Conservation (phyloP, 2,329 filamentous ascomycete genomes). For the Fusarium miscanthi region DNA sequence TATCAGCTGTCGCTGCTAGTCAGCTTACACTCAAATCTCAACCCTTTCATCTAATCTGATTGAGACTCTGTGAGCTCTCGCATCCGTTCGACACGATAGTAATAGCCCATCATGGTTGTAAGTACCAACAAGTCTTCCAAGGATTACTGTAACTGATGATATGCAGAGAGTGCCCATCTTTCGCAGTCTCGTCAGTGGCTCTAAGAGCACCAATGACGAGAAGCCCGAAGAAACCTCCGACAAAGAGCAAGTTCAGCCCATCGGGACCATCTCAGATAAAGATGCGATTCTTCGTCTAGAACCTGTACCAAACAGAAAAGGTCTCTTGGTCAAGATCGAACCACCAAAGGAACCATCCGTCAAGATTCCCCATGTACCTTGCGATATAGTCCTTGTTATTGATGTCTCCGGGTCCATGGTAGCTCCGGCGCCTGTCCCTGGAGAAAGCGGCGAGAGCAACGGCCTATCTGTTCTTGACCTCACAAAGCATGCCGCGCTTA, state of each 20-base stretch:
- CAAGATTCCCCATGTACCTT: slow-evolving; percentile 57
- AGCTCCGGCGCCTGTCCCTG: slow-evolving; percentile 58
- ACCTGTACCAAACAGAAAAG: slow-evolving; percentile 51
- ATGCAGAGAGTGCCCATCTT: slow-evolving; percentile 35
- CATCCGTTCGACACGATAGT: background rate
- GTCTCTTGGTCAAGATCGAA: slow-evolving; percentile 59
- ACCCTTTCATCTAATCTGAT: background rate
- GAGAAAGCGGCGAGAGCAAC: slow-evolving; percentile 57
- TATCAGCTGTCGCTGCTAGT: background rate
- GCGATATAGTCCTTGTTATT: slow-evolving; percentile 71
- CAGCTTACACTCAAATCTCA: background rate
- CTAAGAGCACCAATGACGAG: background rate
- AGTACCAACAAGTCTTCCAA: background rate
- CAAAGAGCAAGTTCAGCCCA: background rate
- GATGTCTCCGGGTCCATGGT: slow-evolving; percentile 70
- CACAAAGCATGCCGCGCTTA: slow-evolving; percentile 68
- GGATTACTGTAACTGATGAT: background rate
- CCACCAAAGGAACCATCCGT: slow-evolving; percentile 54
- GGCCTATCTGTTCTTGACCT: slow-evolving; percentile 68
- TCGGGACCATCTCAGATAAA: background rate
- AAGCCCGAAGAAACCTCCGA: background rate
- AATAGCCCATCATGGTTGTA: slow-evolving; percentile 31
- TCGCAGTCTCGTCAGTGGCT: background rate
- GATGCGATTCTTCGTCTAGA: slow-evolving; percentile 52
- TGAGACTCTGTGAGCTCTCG: slow-evolving; percentile 1